Evolutionary conservation across 192 early-diverging fungal genomes (phyloP).

Genomic region (Mortierella hygrophila): DNA sequence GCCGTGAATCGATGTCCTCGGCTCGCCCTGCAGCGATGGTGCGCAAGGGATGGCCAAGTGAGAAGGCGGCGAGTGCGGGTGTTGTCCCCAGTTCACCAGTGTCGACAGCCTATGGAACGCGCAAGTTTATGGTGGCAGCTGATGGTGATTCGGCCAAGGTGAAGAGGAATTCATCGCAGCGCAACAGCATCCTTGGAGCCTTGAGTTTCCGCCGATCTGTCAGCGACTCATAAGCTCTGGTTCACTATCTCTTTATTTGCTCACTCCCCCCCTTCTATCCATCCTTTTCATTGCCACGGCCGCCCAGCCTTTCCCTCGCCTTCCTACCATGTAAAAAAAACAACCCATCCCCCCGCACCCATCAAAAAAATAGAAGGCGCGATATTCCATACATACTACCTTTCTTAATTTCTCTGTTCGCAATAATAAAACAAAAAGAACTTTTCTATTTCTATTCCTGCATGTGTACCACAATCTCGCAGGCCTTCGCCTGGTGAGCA

Average conservation of each 20-base stretch:
- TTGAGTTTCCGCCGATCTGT: conserved; percentile 39
- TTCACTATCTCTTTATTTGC: not conserved
- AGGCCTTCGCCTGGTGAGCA: not conserved
- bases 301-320: not conserved
- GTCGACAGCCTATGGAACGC: conserved; percentile 30
- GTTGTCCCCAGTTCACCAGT: conserved; percentile 46
- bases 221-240: not conserved
- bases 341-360: not conserved
- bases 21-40: conserved; percentile 43
- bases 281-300: not conserved
- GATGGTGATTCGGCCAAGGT: conserved; percentile 11
- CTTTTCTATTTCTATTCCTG: not conserved
- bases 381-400: not conserved
- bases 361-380: not conserved
- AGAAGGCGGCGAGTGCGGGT: conserved; percentile 48
- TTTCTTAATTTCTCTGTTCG: not conserved
- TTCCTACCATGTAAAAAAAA: conserved; percentile 3
- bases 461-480: not conserved
- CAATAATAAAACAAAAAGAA: not conserved
- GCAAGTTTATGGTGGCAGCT: conserved; percentile 44
- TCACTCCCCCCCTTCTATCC: not conserved
- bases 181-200: conserved; percentile 40
- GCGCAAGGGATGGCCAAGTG: conserved; percentile 53
- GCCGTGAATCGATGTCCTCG: conserved; percentile 38
- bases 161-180: conserved; percentile 32